phyloP scores from a whole-genome alignment of 2,329 filamentous ascomycete genomes.

The Neurospora sp. region DNA sequence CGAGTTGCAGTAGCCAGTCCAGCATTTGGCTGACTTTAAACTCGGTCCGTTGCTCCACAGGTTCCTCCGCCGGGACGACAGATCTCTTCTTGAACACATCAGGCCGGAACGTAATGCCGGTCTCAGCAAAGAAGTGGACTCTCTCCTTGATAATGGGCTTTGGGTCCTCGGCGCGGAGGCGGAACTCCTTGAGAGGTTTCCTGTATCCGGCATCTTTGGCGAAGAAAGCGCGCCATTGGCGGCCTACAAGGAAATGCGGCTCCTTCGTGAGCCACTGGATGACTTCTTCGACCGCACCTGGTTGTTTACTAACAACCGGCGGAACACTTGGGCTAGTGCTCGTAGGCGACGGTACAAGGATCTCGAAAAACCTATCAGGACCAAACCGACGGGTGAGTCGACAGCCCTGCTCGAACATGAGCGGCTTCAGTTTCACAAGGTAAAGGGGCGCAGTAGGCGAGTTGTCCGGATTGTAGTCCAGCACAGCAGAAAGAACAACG shows the following conservation, averaged over 20 bases:
- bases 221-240: conserved; percentile 40
- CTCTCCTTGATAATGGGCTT: conserved; percentile 29
- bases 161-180: conserved; percentile 6
- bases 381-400: conserved; percentile 47
- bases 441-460: conserved; percentile 30
- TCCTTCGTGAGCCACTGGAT: conserved; percentile 31
- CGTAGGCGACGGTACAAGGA: conserved; percentile 38
- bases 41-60: conserved; percentile 19
- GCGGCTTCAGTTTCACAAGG: conserved; percentile 34
- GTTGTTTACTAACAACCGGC: conserved; percentile 21
- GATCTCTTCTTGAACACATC: conserved; percentile 3
- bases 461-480: conserved; percentile 27
- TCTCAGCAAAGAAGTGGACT: conserved; percentile 45
- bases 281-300: conserved; percentile 25
- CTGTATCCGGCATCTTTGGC: conserved; percentile 28
- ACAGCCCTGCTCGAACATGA: conserved; percentile 39
- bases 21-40: conserved; percentile 34
- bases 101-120: conserved; percentile 33
- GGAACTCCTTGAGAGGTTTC: conserved; percentile 27
- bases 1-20: conserved; percentile 41
- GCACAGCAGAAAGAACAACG: conserved; percentile 33
- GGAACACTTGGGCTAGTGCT: conserved; percentile 16
- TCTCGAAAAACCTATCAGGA: conserved; percentile 47
- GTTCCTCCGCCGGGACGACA: conserved; percentile 18
- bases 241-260: conserved; percentile 34